Percentiles rank a stretch among this genome's conserved stretches.
phyloP scores from a whole-genome alignment of 2,329 filamentous ascomycete genomes.

The Teratosphaeria pseudoeucalypti region DNA sequence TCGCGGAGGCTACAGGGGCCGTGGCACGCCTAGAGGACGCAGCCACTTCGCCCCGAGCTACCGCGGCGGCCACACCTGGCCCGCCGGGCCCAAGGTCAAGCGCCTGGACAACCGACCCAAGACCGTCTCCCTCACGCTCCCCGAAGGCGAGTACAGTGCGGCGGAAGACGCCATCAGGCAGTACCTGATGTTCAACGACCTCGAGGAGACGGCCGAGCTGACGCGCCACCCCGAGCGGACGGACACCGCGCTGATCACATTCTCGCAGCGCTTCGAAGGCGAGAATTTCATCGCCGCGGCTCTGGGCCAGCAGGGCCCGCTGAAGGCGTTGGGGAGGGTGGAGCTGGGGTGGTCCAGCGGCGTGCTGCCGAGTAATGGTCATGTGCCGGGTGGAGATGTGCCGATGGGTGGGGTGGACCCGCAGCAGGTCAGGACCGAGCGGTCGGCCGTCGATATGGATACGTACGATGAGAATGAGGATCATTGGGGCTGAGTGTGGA shows the following conservation, averaged over 20 bases:
- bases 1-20: slow-evolving; percentile 9
- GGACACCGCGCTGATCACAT: slow-evolving; percentile 31
- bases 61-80: slow-evolving; percentile 32
- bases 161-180: slow-evolving; percentile 62
- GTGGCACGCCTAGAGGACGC: slow-evolving; percentile 27
- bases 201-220: slow-evolving; percentile 28
- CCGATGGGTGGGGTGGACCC: neutral
- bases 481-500: neutral
- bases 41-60: slow-evolving; percentile 37
- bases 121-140: slow-evolving; percentile 48
- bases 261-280: slow-evolving; percentile 47
- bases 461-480: slow-evolving; percentile 5
- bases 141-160: slow-evolving; percentile 49
- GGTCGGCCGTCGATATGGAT: slow-evolving; percentile 1
- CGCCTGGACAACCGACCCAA: slow-evolving; percentile 68
- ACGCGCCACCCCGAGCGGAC: slow-evolving; percentile 28
- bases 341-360: slow-evolving; percentile 50
- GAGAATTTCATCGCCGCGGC: slow-evolving; percentile 40
- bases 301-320: neutral
- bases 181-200: slow-evolving; percentile 42
- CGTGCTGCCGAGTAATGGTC: neutral
- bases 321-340: slow-evolving; percentile 45
- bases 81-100: slow-evolving; percentile 29
- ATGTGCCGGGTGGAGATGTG: neutral
- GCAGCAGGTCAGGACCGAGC: neutral